phyloP scores from a whole-genome alignment of 352 stramenopile genomes.

The Globisporangium polare region DNA sequence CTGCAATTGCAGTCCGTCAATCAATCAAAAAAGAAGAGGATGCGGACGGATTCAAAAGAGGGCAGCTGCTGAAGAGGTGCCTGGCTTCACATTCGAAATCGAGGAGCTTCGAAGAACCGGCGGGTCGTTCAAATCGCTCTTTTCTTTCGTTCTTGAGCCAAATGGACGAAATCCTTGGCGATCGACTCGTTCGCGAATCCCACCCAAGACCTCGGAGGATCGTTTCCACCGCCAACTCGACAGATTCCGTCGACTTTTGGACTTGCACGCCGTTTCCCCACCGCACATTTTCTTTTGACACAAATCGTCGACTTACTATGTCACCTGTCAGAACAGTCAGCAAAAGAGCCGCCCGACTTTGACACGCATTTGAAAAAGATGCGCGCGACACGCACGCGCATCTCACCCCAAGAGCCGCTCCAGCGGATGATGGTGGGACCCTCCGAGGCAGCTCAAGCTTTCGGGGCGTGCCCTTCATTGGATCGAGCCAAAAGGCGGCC shows the following conservation, averaged over 20 bases:
- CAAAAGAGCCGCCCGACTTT: slow-evolving; percentile 1
- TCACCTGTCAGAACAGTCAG: not conserved
- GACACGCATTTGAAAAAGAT: not conserved
- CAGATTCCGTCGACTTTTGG: not conserved
- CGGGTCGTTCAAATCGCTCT: too few relatives aligned
- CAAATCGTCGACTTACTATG: not conserved
- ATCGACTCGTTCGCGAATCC: not conserved
- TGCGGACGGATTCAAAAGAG: too few relatives aligned
- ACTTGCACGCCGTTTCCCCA: not conserved
- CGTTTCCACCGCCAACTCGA: not conserved
- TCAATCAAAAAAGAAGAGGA: too few relatives aligned
- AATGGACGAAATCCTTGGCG: not conserved
- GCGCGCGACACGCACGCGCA: not conserved
- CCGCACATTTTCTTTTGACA: slow-evolving; percentile 1
- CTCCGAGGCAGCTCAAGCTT: not conserved
- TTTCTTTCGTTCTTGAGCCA: too few relatives aligned
- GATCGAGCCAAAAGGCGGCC: not conserved
- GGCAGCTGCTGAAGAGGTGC: too few relatives aligned
- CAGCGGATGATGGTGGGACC: not conserved
- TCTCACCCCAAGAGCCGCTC: not conserved
- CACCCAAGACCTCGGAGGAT: too few relatives aligned
- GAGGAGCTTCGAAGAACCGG: too few relatives aligned
- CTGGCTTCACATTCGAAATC: too few relatives aligned
- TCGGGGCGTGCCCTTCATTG: not conserved
- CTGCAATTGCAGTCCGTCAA: too few relatives aligned